phyloP scores from a whole-genome alignment of 2,329 filamentous ascomycete genomes.

The Exophiala calicioides region DNA sequence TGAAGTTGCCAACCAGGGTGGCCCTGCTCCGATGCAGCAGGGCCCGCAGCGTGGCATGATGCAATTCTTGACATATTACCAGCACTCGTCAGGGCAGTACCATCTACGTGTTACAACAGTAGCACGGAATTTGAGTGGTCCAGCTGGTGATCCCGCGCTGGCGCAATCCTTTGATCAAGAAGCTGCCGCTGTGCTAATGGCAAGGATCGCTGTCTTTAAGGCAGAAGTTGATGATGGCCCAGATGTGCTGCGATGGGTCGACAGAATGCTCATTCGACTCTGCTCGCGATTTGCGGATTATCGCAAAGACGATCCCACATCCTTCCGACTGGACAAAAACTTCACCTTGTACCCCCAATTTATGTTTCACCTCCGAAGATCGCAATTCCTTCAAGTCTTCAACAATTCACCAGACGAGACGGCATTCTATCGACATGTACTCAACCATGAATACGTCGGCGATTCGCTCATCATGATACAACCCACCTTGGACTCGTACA shows the following conservation, averaged over 20 bases:
- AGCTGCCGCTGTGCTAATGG: constrained; percentile 96
- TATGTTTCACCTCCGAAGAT: constrained; percentile 97
- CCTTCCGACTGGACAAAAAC: constrained; percentile 96
- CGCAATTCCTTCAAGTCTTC: constrained; percentile 97
- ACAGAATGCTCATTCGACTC: constrained; percentile 94
- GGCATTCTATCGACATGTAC: constrained; percentile 95
- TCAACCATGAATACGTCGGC: constrained; percentile 95
- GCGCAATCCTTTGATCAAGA: constrained; percentile 98
- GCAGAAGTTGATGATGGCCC: constrained; percentile 97
- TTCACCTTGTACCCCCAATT: constrained; percentile 98
- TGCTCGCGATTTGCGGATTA: constrained; percentile 98
- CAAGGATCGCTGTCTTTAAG: constrained; percentile 98
- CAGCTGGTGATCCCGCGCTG: constrained; percentile 89
- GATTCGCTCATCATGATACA: constrained; percentile 99
- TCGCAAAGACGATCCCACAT: constrained; percentile 94
- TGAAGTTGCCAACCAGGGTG: constrained; percentile 92
- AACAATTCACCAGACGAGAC: constrained; percentile 99
- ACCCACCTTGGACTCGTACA: constrained; percentile 94
- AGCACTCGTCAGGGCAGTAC: constrained; percentile 94
- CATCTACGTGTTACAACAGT: constrained; percentile 95
- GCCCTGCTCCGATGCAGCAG: constrained; percentile 80
- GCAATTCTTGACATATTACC: constrained; percentile 98
- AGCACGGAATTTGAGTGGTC: constrained; percentile 85
- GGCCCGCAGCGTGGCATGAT: constrained; percentile 91
- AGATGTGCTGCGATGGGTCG: constrained; percentile 97